Evolutionary conservation across 148 eudicot species (phyloP).

Genomic region (Fagopyrum homotropicum): DNA sequence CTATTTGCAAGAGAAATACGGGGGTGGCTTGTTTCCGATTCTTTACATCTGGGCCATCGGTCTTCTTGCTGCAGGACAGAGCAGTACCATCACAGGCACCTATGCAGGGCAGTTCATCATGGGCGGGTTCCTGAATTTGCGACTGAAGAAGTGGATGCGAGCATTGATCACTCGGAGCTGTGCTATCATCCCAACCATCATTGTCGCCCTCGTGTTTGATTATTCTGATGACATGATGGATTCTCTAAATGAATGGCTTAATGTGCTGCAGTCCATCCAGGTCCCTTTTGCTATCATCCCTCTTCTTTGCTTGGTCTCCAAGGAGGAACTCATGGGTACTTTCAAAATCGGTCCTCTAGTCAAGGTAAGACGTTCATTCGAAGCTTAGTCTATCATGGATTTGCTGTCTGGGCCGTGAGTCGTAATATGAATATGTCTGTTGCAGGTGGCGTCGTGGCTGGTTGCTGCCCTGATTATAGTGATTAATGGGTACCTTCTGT

Average conservation of each 20-base stretch:
- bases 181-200: slow-evolving; percentile 88
- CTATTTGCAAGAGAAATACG: slow-evolving; percentile 76
- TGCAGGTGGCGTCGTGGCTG: slow-evolving; percentile 53
- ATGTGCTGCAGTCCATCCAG: slow-evolving; percentile 89
- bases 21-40: slow-evolving; percentile 79
- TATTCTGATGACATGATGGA: slow-evolving; percentile 67
- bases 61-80: slow-evolving; percentile 93
- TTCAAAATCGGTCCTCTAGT: slow-evolving; percentile 69
- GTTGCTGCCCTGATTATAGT: slow-evolving; percentile 57
- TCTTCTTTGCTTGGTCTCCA: slow-evolving; percentile 82
- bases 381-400: no score
- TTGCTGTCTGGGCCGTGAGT: not conserved
- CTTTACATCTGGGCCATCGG: slow-evolving; percentile 94
- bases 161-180: slow-evolving; percentile 93
- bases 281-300: slow-evolving; percentile 97
- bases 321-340: slow-evolving; percentile 86
- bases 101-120: slow-evolving; percentile 98
- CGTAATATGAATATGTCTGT: not conserved
- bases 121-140: slow-evolving; percentile 85
- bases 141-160: slow-evolving; percentile 86
- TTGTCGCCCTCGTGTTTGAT: slow-evolving; percentile 79
- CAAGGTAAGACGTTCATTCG: slow-evolving; percentile 37
- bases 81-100: slow-evolving; percentile 97
- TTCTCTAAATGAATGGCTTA: slow-evolving; percentile 87
- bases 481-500: slow-evolving; percentile 52